phyloP scores from a whole-genome alignment of 2,329 filamentous ascomycete species.

The Sclerotinia spermophila region DNA sequence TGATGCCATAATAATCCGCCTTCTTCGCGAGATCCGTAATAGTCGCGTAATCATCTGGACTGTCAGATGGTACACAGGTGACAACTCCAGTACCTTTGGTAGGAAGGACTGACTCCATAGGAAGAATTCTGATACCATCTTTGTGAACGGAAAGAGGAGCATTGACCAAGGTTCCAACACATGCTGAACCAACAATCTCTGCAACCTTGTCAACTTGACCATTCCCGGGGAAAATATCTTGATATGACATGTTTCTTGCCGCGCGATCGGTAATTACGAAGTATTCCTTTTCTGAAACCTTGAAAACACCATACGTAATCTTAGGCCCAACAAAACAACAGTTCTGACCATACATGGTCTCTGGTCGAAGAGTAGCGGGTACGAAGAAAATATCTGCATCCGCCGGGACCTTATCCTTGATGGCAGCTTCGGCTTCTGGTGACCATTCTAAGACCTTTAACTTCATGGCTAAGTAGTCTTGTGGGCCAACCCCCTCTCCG shows the following conservation, averaged over 20 bases:
- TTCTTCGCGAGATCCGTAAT: conserved; percentile 88
- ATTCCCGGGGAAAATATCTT: conserved; percentile 77
- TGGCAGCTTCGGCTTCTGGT: conserved; percentile 63
- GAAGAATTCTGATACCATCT: conserved; percentile 79
- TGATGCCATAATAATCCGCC: conserved; percentile 90
- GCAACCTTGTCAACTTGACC: conserved; percentile 71
- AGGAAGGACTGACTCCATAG: conserved; percentile 90
- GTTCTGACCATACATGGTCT: conserved; percentile 98
- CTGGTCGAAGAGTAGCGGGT: conserved; percentile 85
- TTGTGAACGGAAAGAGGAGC: conserved; percentile 86
- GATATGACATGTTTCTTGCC: conserved; percentile 94
- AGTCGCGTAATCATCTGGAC: conserved; percentile 91
- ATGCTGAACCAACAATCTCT: conserved; percentile 71
- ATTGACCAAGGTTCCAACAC: conserved; percentile 83
- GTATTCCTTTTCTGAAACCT: conserved; percentile 72
- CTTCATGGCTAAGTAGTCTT: conserved; percentile 92
- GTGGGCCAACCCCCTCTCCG: conserved; percentile 77
- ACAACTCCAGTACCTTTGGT: conserved; percentile 97
- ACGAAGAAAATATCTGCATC: conserved; percentile 82
- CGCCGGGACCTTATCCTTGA: conserved; percentile 75
- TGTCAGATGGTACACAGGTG: conserved; percentile 92
- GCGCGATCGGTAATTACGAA: conserved; percentile 78
- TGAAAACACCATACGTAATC: conserved; percentile 85
- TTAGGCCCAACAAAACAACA: conserved; percentile 93
- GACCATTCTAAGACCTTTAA: conserved; percentile 89